Base-by-base conservation (phyloP, 192 early-diverging fungal species). In the Spizellomyces punctatus region DNA sequence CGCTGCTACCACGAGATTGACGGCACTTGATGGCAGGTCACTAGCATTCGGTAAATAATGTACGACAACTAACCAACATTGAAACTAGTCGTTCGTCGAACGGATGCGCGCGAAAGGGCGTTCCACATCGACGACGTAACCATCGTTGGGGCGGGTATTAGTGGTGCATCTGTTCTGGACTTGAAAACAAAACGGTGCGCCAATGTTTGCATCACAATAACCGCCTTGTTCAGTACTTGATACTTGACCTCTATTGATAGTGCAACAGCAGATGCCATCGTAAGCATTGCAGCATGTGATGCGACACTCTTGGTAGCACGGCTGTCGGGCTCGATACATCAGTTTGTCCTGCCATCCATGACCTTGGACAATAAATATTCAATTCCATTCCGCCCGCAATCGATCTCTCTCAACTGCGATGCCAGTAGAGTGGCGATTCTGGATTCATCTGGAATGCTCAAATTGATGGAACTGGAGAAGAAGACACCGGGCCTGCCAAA, bases 101-200 rank as follows among this genome's bases (percentile, higher is more conserved):
- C 66, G 63, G 86, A 78, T 55, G 65, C 60, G 8, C 62, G 78
- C 50, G 86, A 88, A 43, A 64, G 81, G 6, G 47, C 71, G 12
- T 88, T 88, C 61, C 81, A 84, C 56, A 84, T 88, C 63, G 86
- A 88, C 58, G 83, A 83, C 42, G 70, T 83, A 19, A 60, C 44
- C 21, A 52, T 71, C 17, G 58, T 79, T 58, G 82, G 80, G 5
- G 22, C 52, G 8, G 66, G 61, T 12, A 59, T 43, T 17, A 58
- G 21, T 10, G 46, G 36, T 12, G 19, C 49, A 1, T 49, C 58
- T 0, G 27, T 69, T 0, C 16, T 62, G 10, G 77, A 71, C 12
- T 65, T 78, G 27, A 17, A 49, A 22, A 73, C 67, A 27, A 58
- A 58, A 10, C 21, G 72, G 76, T 77, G 41, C 17, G 60, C 19